A percentile compares a stretch with the other conserved stretches of the same genome.
These are phyloP conservation scores for Wallacemonas sp. DNA, from an alignment of 208 protist species.

Conservation along the genomic window DNA sequence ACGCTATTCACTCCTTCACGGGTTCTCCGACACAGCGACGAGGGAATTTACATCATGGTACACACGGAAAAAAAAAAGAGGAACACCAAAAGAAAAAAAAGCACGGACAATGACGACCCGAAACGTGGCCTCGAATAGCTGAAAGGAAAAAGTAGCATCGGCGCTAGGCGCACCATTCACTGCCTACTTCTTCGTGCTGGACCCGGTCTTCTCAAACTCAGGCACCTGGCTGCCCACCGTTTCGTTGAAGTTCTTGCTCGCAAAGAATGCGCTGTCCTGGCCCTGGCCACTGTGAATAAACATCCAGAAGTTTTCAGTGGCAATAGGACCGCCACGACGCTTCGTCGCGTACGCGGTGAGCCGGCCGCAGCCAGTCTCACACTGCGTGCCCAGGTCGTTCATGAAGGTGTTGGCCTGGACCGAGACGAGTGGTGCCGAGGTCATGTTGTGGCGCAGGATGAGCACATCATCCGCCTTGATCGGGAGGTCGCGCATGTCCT, in stretches of 20 bases:
- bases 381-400: slow-evolving; percentile 88
- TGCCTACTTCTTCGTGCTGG: not conserved
- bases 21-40: too few species aligned
- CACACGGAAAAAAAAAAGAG: too few species aligned
- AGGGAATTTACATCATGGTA: too few species aligned
- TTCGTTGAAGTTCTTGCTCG: slow-evolving; percentile 10
- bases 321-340: slow-evolving; percentile 32
- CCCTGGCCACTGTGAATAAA: slow-evolving; percentile 75
- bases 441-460: slow-evolving; percentile 82
- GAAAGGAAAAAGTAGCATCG: too few species aligned
- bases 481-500: slow-evolving; percentile 86
- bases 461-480: slow-evolving; percentile 71
- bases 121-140: too few species aligned
- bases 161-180: too few species aligned
- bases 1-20: too few species aligned
- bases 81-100: too few species aligned
- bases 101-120: too few species aligned
- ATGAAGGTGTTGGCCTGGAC: slow-evolving; percentile 53
- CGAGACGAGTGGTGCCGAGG: slow-evolving; percentile 66
- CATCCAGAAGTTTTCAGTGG: slow-evolving; percentile 74
- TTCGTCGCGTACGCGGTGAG: slow-evolving; percentile 50
- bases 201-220: not conserved
- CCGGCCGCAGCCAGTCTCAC: slow-evolving; percentile 69
- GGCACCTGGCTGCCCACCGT: slow-evolving; percentile 6
- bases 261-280: slow-evolving; percentile 2